These are phyloP conservation scores for Flaveria ramosissima DNA, from an alignment of 129 eudicot genomes.

Conservation along the genomic window DNA sequence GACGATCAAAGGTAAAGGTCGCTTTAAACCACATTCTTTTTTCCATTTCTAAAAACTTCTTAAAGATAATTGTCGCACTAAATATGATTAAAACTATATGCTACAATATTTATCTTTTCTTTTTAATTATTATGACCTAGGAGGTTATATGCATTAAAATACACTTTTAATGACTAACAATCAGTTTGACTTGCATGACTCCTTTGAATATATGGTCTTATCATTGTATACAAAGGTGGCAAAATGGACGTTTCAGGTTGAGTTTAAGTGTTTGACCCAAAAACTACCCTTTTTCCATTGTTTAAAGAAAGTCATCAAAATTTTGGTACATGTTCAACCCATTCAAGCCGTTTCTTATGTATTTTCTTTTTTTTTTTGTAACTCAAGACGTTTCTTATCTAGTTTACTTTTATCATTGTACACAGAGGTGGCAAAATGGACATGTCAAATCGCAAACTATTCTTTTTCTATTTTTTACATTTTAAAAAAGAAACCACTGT, in stretches of 20 bases:
- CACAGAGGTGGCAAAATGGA: neutral
- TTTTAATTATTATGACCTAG: neutral
- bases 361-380: neutral
- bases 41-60: neutral
- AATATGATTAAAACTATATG: neutral
- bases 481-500: neutral
- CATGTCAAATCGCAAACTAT: neutral
- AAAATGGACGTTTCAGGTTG: neutral
- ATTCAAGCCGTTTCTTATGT: neutral
- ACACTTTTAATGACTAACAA: neutral
- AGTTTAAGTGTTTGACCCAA: neutral
- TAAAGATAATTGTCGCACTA: neutral
- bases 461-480: neutral
- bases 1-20: neutral
- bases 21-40: neutral
- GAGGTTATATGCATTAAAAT: neutral
- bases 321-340: neutral
- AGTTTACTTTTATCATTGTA: neutral
- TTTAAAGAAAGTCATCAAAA: neutral
- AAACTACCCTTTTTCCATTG: too few species aligned
- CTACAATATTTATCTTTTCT: neutral
- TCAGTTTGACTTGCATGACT: neutral
- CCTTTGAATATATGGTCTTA: neutral
- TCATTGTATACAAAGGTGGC: neutral
- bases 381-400: too few species aligned